Conservation (phyloP, 352 stramenopile genomes). For the Thalassiosira sp. region DNA sequence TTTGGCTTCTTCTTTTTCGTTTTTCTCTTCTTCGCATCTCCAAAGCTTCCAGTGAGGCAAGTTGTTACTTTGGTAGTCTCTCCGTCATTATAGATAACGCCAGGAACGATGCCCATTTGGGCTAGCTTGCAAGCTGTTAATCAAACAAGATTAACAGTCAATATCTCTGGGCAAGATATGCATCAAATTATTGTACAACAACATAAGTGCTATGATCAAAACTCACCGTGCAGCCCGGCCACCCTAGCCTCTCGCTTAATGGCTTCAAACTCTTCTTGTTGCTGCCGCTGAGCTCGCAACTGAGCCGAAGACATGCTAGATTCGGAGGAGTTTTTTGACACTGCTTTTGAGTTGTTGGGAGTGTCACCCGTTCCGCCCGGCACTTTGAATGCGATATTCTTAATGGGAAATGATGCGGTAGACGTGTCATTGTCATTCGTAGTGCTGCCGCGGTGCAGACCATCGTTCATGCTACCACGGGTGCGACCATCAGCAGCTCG, state of each 20-base stretch:
- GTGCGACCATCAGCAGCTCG: neutral
- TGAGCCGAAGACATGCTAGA: neutral
- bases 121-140: slow-evolving; percentile 3
- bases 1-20: slow-evolving; percentile 10
- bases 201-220: neutral
- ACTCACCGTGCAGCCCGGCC: slow-evolving; percentile 9
- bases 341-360: neutral
- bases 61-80: neutral
- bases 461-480: neutral
- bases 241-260: slow-evolving; percentile 7
- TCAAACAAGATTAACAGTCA: neutral
- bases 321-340: neutral
- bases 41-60: neutral
- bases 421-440: too few relatives aligned
- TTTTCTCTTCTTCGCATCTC: slow-evolving; percentile 1
- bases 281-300: neutral
- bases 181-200: neutral
- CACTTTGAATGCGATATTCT: neutral
- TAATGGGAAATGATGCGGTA: slow-evolving; percentile 3
- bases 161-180: neutral
- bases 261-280: slow-evolving; percentile 5
- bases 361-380: neutral
- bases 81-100: slow-evolving; percentile 4
- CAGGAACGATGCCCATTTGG: slow-evolving; percentile 7
- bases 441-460: neutral